A percentile compares a stretch with the other conserved stretches of the same genome.
Evolutionary conservation across 2,329 filamentous ascomycete genomes (phyloP).

Genomic region (Elsinoe batatas): DNA sequence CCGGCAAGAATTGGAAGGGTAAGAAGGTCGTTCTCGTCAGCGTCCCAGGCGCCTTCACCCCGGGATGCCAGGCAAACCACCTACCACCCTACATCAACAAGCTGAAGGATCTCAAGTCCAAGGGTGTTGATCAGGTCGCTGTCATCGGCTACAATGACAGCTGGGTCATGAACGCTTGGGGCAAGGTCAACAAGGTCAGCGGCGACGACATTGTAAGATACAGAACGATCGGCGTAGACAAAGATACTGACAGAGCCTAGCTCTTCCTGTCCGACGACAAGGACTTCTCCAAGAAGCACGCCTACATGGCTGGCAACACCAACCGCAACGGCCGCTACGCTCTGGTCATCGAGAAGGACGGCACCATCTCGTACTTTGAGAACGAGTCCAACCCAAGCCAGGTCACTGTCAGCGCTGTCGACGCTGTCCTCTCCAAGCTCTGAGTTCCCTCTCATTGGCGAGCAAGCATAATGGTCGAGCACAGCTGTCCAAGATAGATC

Average conservation of each 20-base stretch:
- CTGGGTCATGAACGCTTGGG: constrained; percentile 63
- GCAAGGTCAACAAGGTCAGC: constrained; percentile 70
- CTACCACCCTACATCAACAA: constrained; percentile 71
- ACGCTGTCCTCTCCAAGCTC: constrained; percentile 40
- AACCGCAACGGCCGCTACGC: constrained; percentile 71
- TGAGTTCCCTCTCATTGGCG: constrained; percentile 20
- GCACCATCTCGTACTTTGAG: constrained; percentile 73
- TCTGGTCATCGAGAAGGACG: constrained; percentile 66
- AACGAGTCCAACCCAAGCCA: constrained; percentile 50
- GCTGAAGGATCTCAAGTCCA: constrained; percentile 58
- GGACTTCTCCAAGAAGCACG: constrained; percentile 57
- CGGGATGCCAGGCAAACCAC: constrained; percentile 73
- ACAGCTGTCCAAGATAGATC: not conserved
- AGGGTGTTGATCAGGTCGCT: constrained; percentile 74
- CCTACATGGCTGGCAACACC: constrained; percentile 58
- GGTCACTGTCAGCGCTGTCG: constrained; percentile 39
- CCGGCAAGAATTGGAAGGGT: constrained; percentile 62
- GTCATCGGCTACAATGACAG: constrained; percentile 78
- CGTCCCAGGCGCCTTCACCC: constrained; percentile 72
- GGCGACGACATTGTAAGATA: constrained; percentile 55
- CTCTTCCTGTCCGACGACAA: constrained; percentile 69
- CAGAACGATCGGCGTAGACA: not conserved
- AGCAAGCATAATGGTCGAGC: no score
- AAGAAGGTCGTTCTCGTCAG: constrained; percentile 64
- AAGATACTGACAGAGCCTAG: constrained; percentile 25